These are phyloP conservation scores for Heterobasidion parviporum DNA, from an alignment of 1,284 basidiomycete species.

Conservation along the genomic window DNA sequence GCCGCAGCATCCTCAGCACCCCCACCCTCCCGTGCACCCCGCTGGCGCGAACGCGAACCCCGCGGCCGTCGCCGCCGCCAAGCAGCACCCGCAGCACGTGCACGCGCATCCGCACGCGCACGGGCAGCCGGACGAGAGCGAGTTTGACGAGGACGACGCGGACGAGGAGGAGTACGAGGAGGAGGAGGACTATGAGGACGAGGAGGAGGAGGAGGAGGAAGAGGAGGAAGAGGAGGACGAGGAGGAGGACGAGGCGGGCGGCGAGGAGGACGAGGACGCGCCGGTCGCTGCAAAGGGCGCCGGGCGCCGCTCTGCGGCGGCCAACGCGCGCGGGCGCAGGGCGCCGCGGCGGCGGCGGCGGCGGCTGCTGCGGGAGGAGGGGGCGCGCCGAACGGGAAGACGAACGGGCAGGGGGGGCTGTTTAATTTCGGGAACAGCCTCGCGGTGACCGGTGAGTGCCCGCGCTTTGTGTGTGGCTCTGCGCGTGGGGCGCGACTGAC, in stretches of 20 bases:
- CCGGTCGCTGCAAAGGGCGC: no score
- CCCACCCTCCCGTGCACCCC: neutral
- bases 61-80: constrained; percentile 6
- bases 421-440: constrained; percentile 76
- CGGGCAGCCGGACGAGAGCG: constrained; percentile 35
- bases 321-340: no score
- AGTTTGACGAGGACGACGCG: constrained; percentile 54
- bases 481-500: constrained; percentile 23
- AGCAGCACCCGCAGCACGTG: constrained; percentile 20
- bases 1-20: neutral
- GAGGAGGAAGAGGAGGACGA: constrained; percentile 21
- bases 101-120: neutral
- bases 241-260: neutral
- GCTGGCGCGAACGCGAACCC: neutral
- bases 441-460: constrained; percentile 69
- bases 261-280: neutral
- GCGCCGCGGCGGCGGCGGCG: no score
- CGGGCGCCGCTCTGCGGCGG: no score
- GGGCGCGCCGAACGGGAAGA: constrained; percentile 29
- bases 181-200: constrained; percentile 60
- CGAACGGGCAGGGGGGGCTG: constrained; percentile 49
- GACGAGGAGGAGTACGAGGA: constrained; percentile 60
- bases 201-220: constrained; percentile 50
- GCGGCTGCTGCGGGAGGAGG: constrained; percentile 13
- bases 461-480: constrained; percentile 8